Base-by-base conservation (phyloP, 2,329 filamentous ascomycete species). In the Intubia oerlemansii region DNA sequence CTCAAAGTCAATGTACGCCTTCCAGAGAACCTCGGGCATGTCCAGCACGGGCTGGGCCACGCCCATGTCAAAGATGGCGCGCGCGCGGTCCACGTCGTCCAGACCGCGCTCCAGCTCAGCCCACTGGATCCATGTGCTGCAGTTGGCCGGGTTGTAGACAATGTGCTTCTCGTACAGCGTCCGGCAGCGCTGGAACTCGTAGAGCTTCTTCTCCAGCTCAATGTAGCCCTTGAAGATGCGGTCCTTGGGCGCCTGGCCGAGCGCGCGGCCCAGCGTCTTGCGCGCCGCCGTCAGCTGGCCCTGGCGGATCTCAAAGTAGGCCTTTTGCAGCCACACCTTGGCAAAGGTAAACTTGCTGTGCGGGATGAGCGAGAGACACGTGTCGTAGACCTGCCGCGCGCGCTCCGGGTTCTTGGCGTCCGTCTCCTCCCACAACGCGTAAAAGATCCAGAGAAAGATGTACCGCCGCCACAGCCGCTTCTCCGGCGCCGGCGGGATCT, bases 1-100 rank as follows among this genome's bases (percentile, higher is more conserved):
- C 52, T 98, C 88, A 44, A 95, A 95, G 50, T 98, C 88, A 41
- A 98, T 95, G 50, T 92, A 98, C 2, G 82, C 72, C 54, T 95
- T 95, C 88, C 88, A 98, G 2, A 95, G 59, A 29, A 95, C 59
- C 53, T 98, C 88, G 0, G 88, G 88, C 88, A 98, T 98, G 49
- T 98, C 88, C 10, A 98, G 61, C 18, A 71, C 65, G 2, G 73
- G 62, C 48, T 95, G 84, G 27, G 66, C 60, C 35, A 93, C 74
- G 3, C 80, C 85, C 17, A 95, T 61, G 51, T 95, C 85, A 45
- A 82, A 95, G 40, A 98, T 92, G 25, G 77, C 84, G 24, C 88
- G 65, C 11, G 80, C 73, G 17, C 88, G 75, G 13, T 91, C 82
- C 4, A 84, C 53, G 43, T 98, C 88, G 45, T 93, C 84, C 6